Evolutionary conservation across 2,329 filamentous ascomycete species (phyloP), one percentile per base, ranked within the genome.

Genomic region (Trichothecium roseum): DNA sequence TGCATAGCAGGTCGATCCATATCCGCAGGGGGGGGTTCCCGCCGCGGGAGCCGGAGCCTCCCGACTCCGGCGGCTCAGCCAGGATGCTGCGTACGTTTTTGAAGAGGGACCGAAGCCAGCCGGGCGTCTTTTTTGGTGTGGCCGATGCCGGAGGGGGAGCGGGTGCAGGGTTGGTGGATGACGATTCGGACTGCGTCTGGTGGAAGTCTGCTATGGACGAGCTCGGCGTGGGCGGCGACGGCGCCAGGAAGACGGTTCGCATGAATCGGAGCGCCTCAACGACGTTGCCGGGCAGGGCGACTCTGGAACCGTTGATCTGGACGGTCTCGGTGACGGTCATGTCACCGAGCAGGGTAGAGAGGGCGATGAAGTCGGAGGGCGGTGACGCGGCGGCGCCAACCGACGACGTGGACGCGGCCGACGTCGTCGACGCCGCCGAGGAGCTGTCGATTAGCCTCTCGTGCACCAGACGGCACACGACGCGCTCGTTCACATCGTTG

Each of bases 401-500:
- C n/a, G n/a, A n/a, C n/a, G n/a, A n/a, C n/a, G n/a, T n/a, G n/a
- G n/a, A n/a, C n/a, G n/a, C n/a, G n/a, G n/a, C n/a, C n/a, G n/a
- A n/a, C n/a, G n/a, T n/a, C n/a, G n/a, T n/a, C n/a, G n/a, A n/a
- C n/a, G n/a, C n/a, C n/a, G n/a, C 29, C 12, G 8, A 12, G 9
- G 36, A 18, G 5, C 43, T 34, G 13, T 50, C 40, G 31, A 37
- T 47, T 27, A 57, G 47, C 3, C 42, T 41, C 22, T 49, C 39
- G 16, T 49, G 53, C 18, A 59, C 42, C 18, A 59, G 43, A 12
- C 56, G 56, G 35, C 53, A 57, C n/a, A 50, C 46, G 28, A 58
- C 39, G 8, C 45, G 43, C 17, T 56, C 54, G 17, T 44, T 45
- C 35, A 53, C 40, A 30, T 39, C 42, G 40, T 41, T 43, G 18